These are phyloP conservation scores for Nicotiana tomentosiformis DNA, from an alignment of 257 asterid species.

Conservation along the genomic window DNA sequence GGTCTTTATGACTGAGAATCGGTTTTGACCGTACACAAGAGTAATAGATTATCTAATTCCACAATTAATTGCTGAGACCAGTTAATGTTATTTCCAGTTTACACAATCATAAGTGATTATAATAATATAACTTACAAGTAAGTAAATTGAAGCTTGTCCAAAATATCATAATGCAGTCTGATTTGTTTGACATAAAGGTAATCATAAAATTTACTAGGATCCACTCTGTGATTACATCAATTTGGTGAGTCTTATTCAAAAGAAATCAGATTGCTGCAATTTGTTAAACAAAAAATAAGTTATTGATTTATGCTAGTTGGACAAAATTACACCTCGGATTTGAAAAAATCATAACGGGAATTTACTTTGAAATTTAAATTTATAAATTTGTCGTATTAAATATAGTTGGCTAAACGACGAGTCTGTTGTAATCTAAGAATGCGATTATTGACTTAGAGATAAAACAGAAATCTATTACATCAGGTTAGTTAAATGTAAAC, in stretches of 20 bases:
- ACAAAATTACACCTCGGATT: background rate
- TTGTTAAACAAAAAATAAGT: background rate
- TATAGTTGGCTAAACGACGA: background rate
- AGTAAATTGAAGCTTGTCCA: background rate
- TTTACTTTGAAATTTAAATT: background rate
- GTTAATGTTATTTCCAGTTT: background rate
- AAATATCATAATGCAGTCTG: background rate
- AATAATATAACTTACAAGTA: background rate
- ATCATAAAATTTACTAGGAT: background rate
- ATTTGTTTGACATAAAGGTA: background rate
- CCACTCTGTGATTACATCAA: background rate
- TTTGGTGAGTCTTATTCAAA: too few relatives aligned
- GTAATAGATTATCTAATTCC: background rate
- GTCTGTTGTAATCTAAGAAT: background rate
- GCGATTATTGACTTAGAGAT: background rate
- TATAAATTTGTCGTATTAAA: background rate
- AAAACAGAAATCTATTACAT: background rate
- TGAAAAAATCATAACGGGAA: background rate
- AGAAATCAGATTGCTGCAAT: background rate
- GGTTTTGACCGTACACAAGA: background rate
- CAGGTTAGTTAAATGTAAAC: background rate
- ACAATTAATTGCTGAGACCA: background rate
- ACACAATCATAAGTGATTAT: background rate
- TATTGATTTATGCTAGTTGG: background rate
- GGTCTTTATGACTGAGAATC: too few relatives aligned